Conservation (phyloP, 345 rosid species). For the rapeseed (Brassica napus) region DNA sequence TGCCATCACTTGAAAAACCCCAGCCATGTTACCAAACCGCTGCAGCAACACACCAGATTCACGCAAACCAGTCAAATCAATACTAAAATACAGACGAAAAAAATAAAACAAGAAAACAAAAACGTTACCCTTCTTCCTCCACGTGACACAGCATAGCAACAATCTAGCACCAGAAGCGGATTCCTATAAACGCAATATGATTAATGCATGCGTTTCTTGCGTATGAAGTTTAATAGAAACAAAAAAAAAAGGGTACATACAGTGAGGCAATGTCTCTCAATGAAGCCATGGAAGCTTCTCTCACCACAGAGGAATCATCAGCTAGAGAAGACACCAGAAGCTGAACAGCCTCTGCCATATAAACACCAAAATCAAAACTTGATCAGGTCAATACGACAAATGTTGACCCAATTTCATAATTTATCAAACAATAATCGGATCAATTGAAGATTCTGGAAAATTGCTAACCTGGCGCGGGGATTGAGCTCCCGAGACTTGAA, state of each 20-base stretch:
- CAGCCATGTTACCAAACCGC: conserved; percentile 94
- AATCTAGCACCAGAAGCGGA: conserved; percentile 91
- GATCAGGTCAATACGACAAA: conserved; percentile 17
- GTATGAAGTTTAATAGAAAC: conserved; percentile 2
- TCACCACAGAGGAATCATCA: conserved; percentile 75
- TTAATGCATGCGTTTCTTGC: not conserved
- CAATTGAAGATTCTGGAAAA: conserved; percentile 18
- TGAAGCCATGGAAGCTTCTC: conserved; percentile 82
- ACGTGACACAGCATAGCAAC: conserved; percentile 76
- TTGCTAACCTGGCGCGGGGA: conserved; percentile 67
- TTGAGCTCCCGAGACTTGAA: conserved; percentile 66
- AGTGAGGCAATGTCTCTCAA: conserved; percentile 72
- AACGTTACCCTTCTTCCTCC: conserved; percentile 81
- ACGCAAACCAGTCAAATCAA: not conserved
- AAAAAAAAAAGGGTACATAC: conserved; percentile 40
- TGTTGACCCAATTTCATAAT: conserved; percentile 30
- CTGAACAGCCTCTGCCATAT: conserved; percentile 77
- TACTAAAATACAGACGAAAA: not conserved
- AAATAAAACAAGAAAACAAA: not conserved
- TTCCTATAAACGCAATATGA: conserved; percentile 51
- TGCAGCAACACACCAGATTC: conserved; percentile 40
- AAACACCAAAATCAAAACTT: not conserved
- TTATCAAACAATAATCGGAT: conserved; percentile 5
- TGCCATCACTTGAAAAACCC: conserved; percentile 93
- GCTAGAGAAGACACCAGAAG: conserved; percentile 77